Conservation (phyloP, 495 filamentous ascomycete genomes). For the Xylaria sp. region DNA sequence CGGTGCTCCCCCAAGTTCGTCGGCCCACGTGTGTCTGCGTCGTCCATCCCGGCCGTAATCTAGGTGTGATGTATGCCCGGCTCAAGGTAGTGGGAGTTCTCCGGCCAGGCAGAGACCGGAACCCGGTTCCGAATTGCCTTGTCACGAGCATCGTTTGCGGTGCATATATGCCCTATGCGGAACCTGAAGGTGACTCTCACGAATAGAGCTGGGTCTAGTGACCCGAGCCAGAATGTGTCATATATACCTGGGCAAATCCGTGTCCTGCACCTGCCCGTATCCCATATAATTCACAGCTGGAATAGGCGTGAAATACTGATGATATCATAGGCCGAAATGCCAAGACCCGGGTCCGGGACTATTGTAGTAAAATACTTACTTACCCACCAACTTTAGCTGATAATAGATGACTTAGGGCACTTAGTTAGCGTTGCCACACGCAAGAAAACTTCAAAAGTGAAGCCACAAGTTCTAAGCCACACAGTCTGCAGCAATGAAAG, state of each 20-base stretch:
- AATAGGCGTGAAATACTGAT: constrained; percentile 5
- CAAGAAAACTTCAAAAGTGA: background rate
- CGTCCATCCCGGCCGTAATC: constrained; percentile 32
- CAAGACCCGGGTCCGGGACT: constrained; percentile 15
- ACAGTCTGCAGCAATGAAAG: background rate
- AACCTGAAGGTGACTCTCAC: background rate
- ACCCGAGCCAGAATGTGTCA: background rate
- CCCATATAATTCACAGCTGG: constrained; percentile 1
- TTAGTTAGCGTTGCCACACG: background rate
- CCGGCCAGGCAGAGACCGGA: constrained; percentile 39
- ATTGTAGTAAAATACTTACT: background rate
- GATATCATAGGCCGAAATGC: constrained; percentile 26
- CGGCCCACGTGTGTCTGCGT: constrained; percentile 1
- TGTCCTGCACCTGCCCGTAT: background rate
- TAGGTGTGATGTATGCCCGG: constrained; percentile 30
- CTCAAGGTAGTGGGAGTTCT: constrained; percentile 30
- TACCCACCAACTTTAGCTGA: too few species aligned
- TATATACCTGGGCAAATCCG: background rate
- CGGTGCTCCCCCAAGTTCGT: constrained; percentile 49
- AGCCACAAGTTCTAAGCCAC: background rate
- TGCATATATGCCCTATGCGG: constrained; percentile 27
- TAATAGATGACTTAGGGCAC: too few species aligned
- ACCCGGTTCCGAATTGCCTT: constrained; percentile 43
- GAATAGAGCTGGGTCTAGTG: constrained; percentile 9
- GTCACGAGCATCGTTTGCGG: constrained; percentile 32